Percentiles rank a stretch among this genome's conserved stretches.
Evolutionary conservation across 257 asterid genomes (phyloP).

Genomic region (Jacaranda mimosifolia): DNA sequence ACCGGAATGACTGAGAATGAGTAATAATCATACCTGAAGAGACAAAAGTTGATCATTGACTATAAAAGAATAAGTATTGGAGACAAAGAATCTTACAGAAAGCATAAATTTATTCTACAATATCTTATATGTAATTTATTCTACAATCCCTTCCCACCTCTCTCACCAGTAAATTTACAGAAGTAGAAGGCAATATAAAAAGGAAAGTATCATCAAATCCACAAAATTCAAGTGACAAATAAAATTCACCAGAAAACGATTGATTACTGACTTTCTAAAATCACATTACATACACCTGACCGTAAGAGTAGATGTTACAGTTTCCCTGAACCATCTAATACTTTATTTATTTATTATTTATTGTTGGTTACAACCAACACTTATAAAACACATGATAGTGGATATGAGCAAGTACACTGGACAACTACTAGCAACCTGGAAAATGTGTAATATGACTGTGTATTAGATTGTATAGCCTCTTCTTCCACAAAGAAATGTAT

Average conservation of each 20-base stretch:
- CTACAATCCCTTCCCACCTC: background rate
- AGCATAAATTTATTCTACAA: background rate
- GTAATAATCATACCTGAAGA: slow-evolving; percentile 84
- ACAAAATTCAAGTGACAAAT: background rate
- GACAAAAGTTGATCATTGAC: slow-evolving; percentile 17
- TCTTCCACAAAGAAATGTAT: slow-evolving; percentile 7
- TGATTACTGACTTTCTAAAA: background rate
- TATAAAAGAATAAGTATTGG: slow-evolving; percentile 9
- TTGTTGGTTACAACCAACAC: background rate
- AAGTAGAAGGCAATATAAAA: background rate
- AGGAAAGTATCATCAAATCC: background rate
- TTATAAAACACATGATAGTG: background rate
- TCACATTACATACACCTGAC: background rate
- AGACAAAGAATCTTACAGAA: slow-evolving; percentile 1
- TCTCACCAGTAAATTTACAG: slow-evolving; percentile 5
- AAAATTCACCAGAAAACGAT: slow-evolving; percentile 1
- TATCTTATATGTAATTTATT: background rate
- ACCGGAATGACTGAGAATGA: slow-evolving; percentile 91
- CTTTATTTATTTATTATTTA: background rate
- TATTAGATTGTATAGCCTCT: background rate
- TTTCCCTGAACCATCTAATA: background rate
- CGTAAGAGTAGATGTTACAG: background rate
- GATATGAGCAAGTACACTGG: background rate
- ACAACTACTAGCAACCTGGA: background rate
- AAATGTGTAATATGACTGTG: background rate